Percentiles rank a stretch among this genome's conserved stretches.
phyloP scores from a whole-genome alignment of 768 basidiomycete genomes.

The Podaxis pistillaris region DNA sequence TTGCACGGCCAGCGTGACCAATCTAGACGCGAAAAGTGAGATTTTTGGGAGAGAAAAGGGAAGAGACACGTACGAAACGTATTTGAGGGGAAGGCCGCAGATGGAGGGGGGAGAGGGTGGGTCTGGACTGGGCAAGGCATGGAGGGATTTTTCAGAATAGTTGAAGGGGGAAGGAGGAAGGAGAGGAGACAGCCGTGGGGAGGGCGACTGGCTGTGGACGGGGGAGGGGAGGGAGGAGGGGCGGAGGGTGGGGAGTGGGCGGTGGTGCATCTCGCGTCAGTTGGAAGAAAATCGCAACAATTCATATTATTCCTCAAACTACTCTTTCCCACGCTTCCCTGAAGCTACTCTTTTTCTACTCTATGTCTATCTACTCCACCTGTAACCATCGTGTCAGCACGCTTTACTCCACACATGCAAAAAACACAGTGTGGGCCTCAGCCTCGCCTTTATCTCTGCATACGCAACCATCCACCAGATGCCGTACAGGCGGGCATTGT shows the following conservation, averaged over 20 bases:
- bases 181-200: slow-evolving; percentile 49
- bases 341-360: neutral
- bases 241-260: slow-evolving; percentile 54
- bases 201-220: slow-evolving; percentile 27
- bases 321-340: slow-evolving; percentile 4
- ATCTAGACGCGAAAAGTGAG: slow-evolving; percentile 33
- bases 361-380: neutral
- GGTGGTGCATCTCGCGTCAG: slow-evolving; percentile 49
- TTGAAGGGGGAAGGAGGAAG: slow-evolving; percentile 46
- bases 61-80: slow-evolving; percentile 61
- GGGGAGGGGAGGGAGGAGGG: slow-evolving; percentile 42
- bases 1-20: slow-evolving; percentile 88
- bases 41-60: neutral
- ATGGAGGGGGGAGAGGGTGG: slow-evolving; percentile 45
- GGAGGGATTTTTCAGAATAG: slow-evolving; percentile 36
- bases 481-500: no score
- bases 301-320: slow-evolving; percentile 7
- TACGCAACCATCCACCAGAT: slow-evolving; percentile 53
- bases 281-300: neutral
- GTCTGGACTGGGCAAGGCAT: slow-evolving; percentile 31
- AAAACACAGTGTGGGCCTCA: slow-evolving; percentile 44
- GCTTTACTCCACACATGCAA: neutral
- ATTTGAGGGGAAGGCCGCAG: slow-evolving; percentile 76
- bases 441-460: slow-evolving; percentile 90
- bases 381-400: no score